Evolutionary conservation across 1,284 basidiomycete species (phyloP), one percentile per base, ranked within the genome.

Genomic region (Thelephora terrestris): DNA sequence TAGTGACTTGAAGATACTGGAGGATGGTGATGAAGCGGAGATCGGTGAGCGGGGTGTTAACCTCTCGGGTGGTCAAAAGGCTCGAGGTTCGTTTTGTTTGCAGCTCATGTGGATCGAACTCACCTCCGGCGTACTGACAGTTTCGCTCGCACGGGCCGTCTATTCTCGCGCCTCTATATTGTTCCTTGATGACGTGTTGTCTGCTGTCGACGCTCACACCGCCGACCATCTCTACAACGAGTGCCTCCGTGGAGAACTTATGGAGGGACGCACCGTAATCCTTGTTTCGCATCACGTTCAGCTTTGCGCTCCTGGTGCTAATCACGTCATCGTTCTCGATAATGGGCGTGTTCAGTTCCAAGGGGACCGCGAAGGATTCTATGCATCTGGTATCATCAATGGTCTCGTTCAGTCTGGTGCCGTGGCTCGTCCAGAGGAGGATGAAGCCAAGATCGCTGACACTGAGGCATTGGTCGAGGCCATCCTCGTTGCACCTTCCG

Each of bases 1-100:
- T 25, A 76, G 76, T 36, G 95, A 99, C 62, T 73, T 98, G 40
- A 76, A 84, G 49, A 93, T 98, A 48, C 72, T 98, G 23, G 94
- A 97, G 64, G 93, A 96, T 60, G 91, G 93, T 4, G 94, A 98
- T 58, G 79, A 90, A 61, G 89, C 92, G 0, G 89, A 94, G 63
- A 91, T 93, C 50, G 91, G 90, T 23, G 90, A 93, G 68, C 81
- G 84, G 43, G 85, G 85, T 25, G 83, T 85, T 63, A 93, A 92
- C 63, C 67, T 95, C 27, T 91, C 87, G 20, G 95, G 95, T 49
- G 95, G 95, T 24, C 95, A 99, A 63, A 97, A 98, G 59, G 92
- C 92, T 29, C 75, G 95, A 70, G 84, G 85, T 84, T 56, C 39
- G 69, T 53, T 7, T 25, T 14, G 9, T 9, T 7, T 3, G 0